Base-by-base conservation (phyloP, 1,284 basidiomycete species). In the Blastosporella zonata region DNA sequence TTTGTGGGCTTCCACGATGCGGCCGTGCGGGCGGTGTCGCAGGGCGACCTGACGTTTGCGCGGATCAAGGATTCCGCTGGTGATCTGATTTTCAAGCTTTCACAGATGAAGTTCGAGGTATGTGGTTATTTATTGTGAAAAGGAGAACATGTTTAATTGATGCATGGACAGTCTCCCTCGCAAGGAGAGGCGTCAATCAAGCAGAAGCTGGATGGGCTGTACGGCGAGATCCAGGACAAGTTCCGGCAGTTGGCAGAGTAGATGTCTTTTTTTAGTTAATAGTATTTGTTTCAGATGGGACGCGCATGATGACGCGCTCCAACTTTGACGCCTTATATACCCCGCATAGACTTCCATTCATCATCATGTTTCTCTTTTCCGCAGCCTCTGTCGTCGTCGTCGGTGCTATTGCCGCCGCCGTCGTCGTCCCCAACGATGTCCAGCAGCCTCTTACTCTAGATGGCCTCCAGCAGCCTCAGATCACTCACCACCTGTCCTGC, bases 51-150 rank as follows among this genome's bases (percentile, higher is more conserved):
- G 56, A 97, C 95, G n/a, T 99, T 94, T 67, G 75, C 85, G 47
- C 92, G 87, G 76, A 87, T 98, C 69, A 92, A 91, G 67, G 96
- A 98, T 59, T 76, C 84, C 33, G 82, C 92, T 10, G 74, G 78
- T 47, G 96, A 99, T 60, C 69, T 97, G 55, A 90, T 96, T 79
- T 97, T 89, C 77, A 92, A 95, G 68, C 81, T 99, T 23, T 96
- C 93, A 46, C 95, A 98, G 71, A 95, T 96, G 91, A 98, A 97
- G 70, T 97, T 97, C 67, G 93, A 97, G 84, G 91, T 89, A 55
- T 9, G 17, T 45, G 21, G 6, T 44, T 9, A 0, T 17, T 42
- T 10, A 17, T 33, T 48, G 31, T n/a, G n/a, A n/a, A n/a, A n/a
- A 33, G 36, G 35, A 27, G 25, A 17, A 50, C 29, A 21, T 18